Evolutionary conservation across 2,329 filamentous ascomycete species (phyloP), one percentile per base, ranked within the genome.

Genomic region (Plectosphaerella cucumerina): DNA sequence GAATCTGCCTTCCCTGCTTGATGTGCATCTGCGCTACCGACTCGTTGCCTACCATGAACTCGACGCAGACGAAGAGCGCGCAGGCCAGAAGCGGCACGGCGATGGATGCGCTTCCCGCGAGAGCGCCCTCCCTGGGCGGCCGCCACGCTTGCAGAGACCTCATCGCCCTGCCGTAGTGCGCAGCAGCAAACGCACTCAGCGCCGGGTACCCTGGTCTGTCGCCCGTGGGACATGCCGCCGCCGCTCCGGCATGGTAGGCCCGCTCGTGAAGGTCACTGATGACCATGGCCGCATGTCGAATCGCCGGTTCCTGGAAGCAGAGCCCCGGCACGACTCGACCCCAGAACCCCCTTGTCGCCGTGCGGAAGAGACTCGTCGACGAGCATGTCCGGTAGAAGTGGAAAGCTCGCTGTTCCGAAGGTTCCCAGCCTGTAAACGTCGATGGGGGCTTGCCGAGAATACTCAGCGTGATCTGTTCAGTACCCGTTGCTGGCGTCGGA

Each of bases 61-160:
- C 79, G 46, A 81, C 72, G 56, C 76, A 78, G 21, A 77, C 74
- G 54, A 81, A 78, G 20, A 81, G 62, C 1, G 78, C 60, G 53
- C 76, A 79, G 6, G 73, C 72, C 3, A 78, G 62, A 15, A 80
- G 57, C 1, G 66, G 66, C 0, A 70, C 57, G 1, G 61, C 59
- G 6, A 62, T 58, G 1, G 58, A 26, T n/a, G 53, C 20, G 8
- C 49, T 45, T 37, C 47, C 20, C 17, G 67, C 63, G 5, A 65
- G 60, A 21, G 63, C 61, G 12, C 55, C 65, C 57, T 61, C 65
- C 56, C 15, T 63, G 56, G 44, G 58, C 53, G 3, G 46, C 39
- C 65, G 58, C 52, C 68, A 68, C 21, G 72, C 68, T 35, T 71
- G 56, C 22, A 79, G 54, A 18, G 70, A 66, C 1, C 65, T 61